Base-by-base conservation (phyloP, 345 rosid species). In the Eucalyptus pauciflora region DNA sequence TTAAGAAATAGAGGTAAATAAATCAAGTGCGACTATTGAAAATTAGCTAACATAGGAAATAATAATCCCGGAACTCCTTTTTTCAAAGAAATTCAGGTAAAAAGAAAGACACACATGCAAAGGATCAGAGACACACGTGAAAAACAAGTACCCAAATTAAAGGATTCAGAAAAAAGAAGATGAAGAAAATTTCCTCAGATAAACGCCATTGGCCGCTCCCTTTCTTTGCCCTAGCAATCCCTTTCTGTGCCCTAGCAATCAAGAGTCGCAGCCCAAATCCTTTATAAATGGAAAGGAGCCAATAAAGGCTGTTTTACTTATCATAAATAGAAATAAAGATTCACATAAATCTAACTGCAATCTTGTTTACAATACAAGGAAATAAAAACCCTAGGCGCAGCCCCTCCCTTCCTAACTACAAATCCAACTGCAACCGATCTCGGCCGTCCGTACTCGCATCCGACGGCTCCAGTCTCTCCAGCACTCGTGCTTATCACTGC, bases 321-420 rank as follows among this genome's bases (percentile, higher is more conserved):
- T 37, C 25, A 11, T 37, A 76, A 76, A 76, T 76, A 20, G 83
- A 20, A 76, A 18, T 37, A 17, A 41, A 76, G 83, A 20, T 76
- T 10, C 83, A 20, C 12, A 20, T 76, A 37, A 37, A 76, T 76
- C 83, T 76, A 76, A 76, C 83, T 31, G 64, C 27, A 48, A 85
- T 45, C 64, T 56, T 0, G 33, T 17, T n/a, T 54, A 56, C 64
- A 87, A 62, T 54, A 7, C 13, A 16, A 24, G 29, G 88, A 50
- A 45, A 90, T 88, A 58, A 92, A 93, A 94, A 92, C 94, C 96
- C 94, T 92, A 94, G 90, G 25, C 1, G 58, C 58, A 83, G 60
- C 48, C 85, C 49, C 64, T 13, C 31, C 8, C 33, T 1, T 37
- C 13, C 93, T 56, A 88, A 91, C 94, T 87, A 89, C 92, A 88